These are phyloP conservation scores for Suillus cothurnatus DNA, from an alignment of 768 basidiomycete genomes.

Conservation along the genomic window DNA sequence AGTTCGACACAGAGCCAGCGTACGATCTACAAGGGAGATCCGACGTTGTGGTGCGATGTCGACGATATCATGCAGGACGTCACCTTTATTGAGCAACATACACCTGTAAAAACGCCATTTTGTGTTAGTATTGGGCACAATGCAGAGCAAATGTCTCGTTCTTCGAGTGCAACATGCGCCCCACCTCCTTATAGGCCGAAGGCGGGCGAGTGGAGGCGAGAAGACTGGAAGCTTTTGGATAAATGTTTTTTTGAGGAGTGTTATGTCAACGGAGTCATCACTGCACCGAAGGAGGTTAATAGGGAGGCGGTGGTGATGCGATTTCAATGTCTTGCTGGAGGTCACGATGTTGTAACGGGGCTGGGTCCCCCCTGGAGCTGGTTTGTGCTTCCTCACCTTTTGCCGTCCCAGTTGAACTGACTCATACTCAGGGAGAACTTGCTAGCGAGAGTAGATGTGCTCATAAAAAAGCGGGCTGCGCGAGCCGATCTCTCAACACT, in stretches of 20 bases:
- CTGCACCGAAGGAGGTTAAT: constrained; percentile 46
- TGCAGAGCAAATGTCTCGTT: background rate
- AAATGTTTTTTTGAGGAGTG: constrained; percentile 77
- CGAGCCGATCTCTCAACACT: constrained; percentile 13
- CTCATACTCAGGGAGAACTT: constrained; percentile 19
- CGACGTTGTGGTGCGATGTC: constrained; percentile 30
- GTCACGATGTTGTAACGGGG: constrained; percentile 37
- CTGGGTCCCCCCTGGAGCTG: constrained; percentile 58
- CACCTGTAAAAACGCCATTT: constrained; percentile 15
- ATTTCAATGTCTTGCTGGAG: constrained; percentile 55
- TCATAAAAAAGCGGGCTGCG: constrained; percentile 27
- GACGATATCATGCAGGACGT: constrained; percentile 26
- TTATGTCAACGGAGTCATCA: constrained; percentile 45
- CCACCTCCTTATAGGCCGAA: constrained; percentile 3
- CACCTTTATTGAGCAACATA: constrained; percentile 27
- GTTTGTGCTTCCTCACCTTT: constrained; percentile 39
- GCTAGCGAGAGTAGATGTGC: constrained; percentile 34
- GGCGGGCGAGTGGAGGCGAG: constrained; percentile 59
- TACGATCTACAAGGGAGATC: constrained; percentile 19
- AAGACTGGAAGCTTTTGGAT: constrained; percentile 82
- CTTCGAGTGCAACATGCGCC: background rate
- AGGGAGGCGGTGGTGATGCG: constrained; percentile 60
- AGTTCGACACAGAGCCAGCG: constrained; percentile 16
- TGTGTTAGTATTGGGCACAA: background rate
- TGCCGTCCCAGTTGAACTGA: background rate